These are phyloP conservation scores for Axilococcus clingmanii DNA, from an alignment of 139 green algal species.

Conservation along the genomic window DNA sequence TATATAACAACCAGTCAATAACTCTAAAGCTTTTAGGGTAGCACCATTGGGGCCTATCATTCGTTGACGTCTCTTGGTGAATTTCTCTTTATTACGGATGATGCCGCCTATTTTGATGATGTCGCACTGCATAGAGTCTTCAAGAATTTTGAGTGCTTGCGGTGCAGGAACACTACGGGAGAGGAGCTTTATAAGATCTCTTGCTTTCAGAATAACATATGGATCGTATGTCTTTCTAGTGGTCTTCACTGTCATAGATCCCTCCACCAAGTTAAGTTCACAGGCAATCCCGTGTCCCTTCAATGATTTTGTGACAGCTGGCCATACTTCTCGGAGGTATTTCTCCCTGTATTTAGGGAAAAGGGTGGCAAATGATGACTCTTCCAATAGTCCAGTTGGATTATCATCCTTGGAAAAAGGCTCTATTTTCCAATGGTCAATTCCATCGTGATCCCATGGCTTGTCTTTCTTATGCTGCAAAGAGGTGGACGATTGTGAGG, in stretches of 20 bases:
- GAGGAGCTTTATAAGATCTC: constrained; percentile 98
- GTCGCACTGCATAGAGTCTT: constrained; percentile 93
- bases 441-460: constrained; percentile 93
- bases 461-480: constrained; percentile 76
- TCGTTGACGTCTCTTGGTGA: constrained; percentile 93
- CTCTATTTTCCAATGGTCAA: constrained; percentile 85
- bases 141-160: constrained; percentile 85
- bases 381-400: constrained; percentile 82
- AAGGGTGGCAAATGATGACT: constrained; percentile 92
- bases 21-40: constrained; percentile 97
- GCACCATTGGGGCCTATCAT: constrained; percentile 92
- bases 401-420: constrained; percentile 85
- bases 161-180: constrained; percentile 83
- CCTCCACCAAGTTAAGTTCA: constrained; percentile 96
- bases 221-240: constrained; percentile 98
- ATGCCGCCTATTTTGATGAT: constrained; percentile 97
- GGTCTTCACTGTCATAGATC: constrained; percentile 93
- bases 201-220: constrained; percentile 96
- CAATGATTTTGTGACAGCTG: constrained; percentile 73
- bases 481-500: background rate
- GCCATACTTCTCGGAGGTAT: constrained; percentile 96
- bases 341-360: constrained; percentile 99
- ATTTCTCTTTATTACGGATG: constrained; percentile 92
- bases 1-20: constrained; percentile 96
- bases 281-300: constrained; percentile 80